Base-by-base conservation (phyloP, 768 basidiomycete species). In the Lactifluus echinatus region DNA sequence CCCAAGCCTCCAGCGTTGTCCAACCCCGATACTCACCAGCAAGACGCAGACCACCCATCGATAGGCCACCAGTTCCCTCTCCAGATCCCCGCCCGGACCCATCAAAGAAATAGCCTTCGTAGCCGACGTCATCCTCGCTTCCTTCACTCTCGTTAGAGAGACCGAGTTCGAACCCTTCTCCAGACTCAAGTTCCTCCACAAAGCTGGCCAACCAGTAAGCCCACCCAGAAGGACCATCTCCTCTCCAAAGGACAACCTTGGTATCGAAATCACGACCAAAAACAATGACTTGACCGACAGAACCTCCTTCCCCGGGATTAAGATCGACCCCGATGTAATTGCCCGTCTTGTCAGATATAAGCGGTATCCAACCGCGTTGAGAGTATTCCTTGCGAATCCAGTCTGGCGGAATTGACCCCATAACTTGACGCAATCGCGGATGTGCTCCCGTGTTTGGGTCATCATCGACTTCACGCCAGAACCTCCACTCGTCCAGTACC, bases 261-360 rank as follows among this genome's bases (percentile, higher is more conserved):
- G 92, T 88, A 71, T 99, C 96, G 70, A 98, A 97, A 68, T 98
- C 96, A 50, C 96, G 82, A n/a, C 96, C 96, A 69, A 98, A 99
- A 48, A 97, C 85, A 56, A 99, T 96, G 46, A 97, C 95, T 68
- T 99, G 96, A 6, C 96, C 96, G 53, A 78, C 75, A 8, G 79
- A 73, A 43, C 93, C 93, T 46, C 73, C 72, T 66, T 85, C 83
- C 8, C 69, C 89, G 8, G 95, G 95, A 70, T 87, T 92, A 57
- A 99, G 78, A 70, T 99, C 96, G 46, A 99, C 79, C 55, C 96
- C 96, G 57, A 98, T 80, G 68, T 99, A 99, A 72, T 99, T 99
- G 31, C 96, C 96, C 29, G 82, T 84, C 64, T 91, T 89, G 73
- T 99, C 96, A 37, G 85, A 85, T 56, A 96, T 80, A 60, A 99